Conservation (phyloP, 768 basidiomycete genomes). For the Suillus decipiens region DNA sequence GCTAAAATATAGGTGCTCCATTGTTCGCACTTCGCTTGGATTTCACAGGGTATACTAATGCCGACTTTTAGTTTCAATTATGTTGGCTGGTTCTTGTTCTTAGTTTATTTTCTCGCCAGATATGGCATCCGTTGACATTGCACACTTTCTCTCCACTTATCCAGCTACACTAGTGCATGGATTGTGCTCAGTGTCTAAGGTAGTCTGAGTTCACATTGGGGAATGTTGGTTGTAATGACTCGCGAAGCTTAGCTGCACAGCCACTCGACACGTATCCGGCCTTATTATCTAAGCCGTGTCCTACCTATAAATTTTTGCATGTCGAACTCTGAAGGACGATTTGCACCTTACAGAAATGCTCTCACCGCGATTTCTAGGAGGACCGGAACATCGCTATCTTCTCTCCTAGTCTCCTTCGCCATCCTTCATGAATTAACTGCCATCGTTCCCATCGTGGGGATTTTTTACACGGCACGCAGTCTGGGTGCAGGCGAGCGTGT, state of each 20-base stretch:
- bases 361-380: constrained; percentile 62
- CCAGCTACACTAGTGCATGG: background rate
- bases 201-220: too few relatives aligned
- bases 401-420: constrained; percentile 72
- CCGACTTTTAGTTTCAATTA: too few relatives aligned
- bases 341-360: constrained; percentile 51
- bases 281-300: background rate
- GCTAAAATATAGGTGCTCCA: too few relatives aligned
- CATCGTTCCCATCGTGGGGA: constrained; percentile 66
- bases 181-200: background rate
- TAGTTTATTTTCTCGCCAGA: too few relatives aligned
- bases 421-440: constrained; percentile 88
- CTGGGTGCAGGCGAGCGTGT: constrained; percentile 71
- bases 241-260: background rate
- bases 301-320: constrained; percentile 9
- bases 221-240: too few relatives aligned
- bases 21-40: too few relatives aligned
- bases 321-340: constrained; percentile 30
- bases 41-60: too few relatives aligned
- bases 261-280: background rate
- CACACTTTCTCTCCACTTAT: too few relatives aligned
- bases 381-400: constrained; percentile 76
- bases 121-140: too few relatives aligned
- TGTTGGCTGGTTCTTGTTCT: too few relatives aligned
- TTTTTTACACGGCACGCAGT: constrained; percentile 70